Percentiles rank a stretch among this genome's conserved stretches.
These are phyloP conservation scores for Ganoderma lingzhi DNA, from an alignment of 1,284 basidiomycete species.

Conservation along the genomic window DNA sequence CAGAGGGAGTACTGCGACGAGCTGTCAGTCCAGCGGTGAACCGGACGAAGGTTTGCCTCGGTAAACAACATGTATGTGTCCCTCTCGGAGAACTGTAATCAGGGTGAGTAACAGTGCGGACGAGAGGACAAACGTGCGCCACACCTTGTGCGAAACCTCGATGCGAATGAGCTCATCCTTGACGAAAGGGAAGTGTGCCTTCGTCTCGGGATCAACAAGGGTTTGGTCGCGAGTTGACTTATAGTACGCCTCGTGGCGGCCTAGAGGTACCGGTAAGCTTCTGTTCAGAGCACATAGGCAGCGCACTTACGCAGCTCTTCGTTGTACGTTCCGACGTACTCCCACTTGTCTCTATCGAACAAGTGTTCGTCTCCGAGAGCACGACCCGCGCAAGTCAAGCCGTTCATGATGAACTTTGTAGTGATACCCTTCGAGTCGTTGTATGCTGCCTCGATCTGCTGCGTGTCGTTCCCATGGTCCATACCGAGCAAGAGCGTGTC, in stretches of 20 bases:
- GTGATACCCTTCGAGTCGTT: conserved; percentile 87
- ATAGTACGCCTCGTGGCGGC: conserved; percentile 90
- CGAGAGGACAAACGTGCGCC: conserved; percentile 14
- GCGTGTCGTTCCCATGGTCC: conserved; percentile 81
- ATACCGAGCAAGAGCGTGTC: conserved; percentile 85
- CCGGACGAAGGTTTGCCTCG: conserved; percentile 80
- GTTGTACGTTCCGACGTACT: conserved; percentile 87
- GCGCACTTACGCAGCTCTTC: conserved; percentile 62
- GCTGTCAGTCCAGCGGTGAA: conserved; percentile 88
- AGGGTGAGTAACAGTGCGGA: neutral
- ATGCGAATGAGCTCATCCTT: conserved; percentile 85
- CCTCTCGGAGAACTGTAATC: conserved; percentile 75
- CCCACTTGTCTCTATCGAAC: conserved; percentile 79
- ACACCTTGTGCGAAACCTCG: conserved; percentile 90
- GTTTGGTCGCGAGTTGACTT: conserved; percentile 72
- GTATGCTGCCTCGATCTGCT: conserved; percentile 82
- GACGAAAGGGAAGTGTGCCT: conserved; percentile 58
- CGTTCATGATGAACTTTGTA: conserved; percentile 90
- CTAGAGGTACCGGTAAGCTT: conserved; percentile 46
- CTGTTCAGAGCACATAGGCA: neutral
- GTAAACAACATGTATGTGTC: conserved; percentile 83
- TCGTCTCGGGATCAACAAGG: conserved; percentile 59
- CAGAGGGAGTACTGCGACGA: conserved; percentile 85
- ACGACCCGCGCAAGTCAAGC: conserved; percentile 71
- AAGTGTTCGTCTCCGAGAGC: conserved; percentile 67